Evolutionary conservation across 2,329 filamentous ascomycete species (phyloP).

Genomic region (Mycogone perniciosa): DNA sequence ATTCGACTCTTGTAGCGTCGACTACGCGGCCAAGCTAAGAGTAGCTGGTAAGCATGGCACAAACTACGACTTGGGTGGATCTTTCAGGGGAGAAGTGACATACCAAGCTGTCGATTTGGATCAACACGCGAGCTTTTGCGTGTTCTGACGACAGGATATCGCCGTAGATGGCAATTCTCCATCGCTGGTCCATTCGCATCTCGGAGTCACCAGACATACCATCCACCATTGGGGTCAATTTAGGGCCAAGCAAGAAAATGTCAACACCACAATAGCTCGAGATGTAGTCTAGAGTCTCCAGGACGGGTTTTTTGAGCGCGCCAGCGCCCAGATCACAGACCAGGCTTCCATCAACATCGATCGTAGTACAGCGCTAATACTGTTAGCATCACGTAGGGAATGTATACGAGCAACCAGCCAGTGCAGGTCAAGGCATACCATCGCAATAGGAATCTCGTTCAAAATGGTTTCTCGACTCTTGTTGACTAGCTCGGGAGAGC

Average conservation of each 20-base stretch:
- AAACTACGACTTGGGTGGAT: background rate
- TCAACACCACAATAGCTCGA: constrained; percentile 88
- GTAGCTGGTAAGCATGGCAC: background rate
- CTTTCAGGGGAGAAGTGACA: constrained; percentile 2
- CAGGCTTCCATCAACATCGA: constrained; percentile 87
- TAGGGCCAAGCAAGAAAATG: constrained; percentile 91
- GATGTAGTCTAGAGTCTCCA: constrained; percentile 80
- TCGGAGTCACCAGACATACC: constrained; percentile 71
- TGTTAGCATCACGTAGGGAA: constrained; percentile 10
- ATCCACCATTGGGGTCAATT: constrained; percentile 71
- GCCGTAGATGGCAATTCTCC: constrained; percentile 89
- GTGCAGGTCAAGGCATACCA: constrained; percentile 56
- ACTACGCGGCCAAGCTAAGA: constrained; percentile 63
- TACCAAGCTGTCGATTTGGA: constrained; percentile 95
- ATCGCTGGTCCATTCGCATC: constrained; percentile 80
- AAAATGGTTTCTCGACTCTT: constrained; percentile 84
- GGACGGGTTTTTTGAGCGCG: constrained; percentile 67
- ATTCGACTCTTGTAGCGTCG: constrained; percentile 74
- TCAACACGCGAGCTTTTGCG: constrained; percentile 90
- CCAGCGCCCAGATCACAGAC: constrained; percentile 68
- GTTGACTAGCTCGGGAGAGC: constrained; percentile 78
- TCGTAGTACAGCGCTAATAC: constrained; percentile 75
- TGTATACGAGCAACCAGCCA: background rate
- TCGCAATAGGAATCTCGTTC: constrained; percentile 83
- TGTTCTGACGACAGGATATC: constrained; percentile 94